Evolutionary conservation across 495 filamentous ascomycete genomes (phyloP), one percentile per base, ranked within the genome.

Genomic region (Lophiostoma macrostomum): DNA sequence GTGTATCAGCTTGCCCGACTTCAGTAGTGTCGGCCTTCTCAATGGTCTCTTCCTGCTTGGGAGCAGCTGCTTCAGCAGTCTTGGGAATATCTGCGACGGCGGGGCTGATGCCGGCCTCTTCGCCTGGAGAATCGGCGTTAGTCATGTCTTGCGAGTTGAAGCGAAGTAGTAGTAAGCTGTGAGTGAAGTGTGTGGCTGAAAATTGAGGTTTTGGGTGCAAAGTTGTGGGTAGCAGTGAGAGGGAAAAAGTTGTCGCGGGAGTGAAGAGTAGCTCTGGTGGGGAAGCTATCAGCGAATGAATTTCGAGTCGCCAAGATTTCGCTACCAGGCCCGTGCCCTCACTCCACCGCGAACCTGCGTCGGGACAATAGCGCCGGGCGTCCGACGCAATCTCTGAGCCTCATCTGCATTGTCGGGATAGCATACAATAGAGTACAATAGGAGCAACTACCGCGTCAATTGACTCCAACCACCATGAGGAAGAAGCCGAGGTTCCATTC

Each of bases 401-500:
- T 5, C 11, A 5, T 47, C 16, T 10, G 43, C 2, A 18, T 2
- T 22, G 30, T 10, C 43, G n/a, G 14, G 4, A 20, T n/a, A 18
- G 29, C 8, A n/a, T 7, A 14, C n/a, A n/a, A 22, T 25, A 1
- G 18, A 14, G 24, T 2, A 18, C 20, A n/a, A 29, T 8, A 18
- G 18, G 13, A 3, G 23, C 46, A 40, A 24, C 4, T 18, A 12
- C 5, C 22, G n/a, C 24, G 25, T 41, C 19, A 43, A 43, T 51
- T 35, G 12, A 4, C 14, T 6, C 22, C 20, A 40, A 11, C 34
- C 56, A 51, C 40, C 35, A 81, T 74, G 79, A 73, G 77, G 53
- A 79, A 75, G 55, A 36, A 42, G 32, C 28, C 47, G 34, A 77
- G 77, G 62, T 83, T 78, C 64, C 80, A 87, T 58, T 74, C 76